Evolutionary conservation across 1,284 basidiomycete species (phyloP).

Genomic region (Malassezia nana): DNA sequence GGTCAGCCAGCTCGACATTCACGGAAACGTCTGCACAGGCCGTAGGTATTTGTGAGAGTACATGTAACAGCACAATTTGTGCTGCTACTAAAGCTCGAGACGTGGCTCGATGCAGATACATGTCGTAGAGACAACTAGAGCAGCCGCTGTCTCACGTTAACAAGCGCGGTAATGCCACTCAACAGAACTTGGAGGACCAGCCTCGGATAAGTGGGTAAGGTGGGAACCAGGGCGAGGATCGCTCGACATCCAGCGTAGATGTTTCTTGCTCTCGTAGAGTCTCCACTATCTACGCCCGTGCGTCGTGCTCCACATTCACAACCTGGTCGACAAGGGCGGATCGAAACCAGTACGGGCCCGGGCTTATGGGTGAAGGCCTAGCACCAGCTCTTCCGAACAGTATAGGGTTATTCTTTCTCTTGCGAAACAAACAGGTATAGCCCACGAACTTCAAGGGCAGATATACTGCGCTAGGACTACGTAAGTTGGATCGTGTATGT

Average conservation of each 20-base stretch:
- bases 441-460: no score
- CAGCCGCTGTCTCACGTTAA: not conserved
- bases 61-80: not conserved
- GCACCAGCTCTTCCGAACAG: not conserved
- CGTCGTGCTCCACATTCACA: not conserved
- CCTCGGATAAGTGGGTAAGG: not conserved
- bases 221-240: not conserved
- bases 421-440: no score
- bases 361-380: not conserved
- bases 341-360: not conserved
- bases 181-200: not conserved
- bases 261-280: not conserved
- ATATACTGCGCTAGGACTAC: no score
- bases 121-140: not conserved
- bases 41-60: not conserved
- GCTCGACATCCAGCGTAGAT: not conserved
- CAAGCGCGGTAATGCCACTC: not conserved
- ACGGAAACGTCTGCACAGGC: slow-evolving; percentile 8
- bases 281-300: not conserved
- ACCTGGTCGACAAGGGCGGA: no score
- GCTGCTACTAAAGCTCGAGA: not conserved
- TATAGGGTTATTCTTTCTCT: no score
- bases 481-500: no score
- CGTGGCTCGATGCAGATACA: not conserved
- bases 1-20: slow-evolving; percentile 8